Percentiles rank a stretch among this genome's conserved stretches.
phyloP scores from a whole-genome alignment of 2,329 filamentous ascomycete species.

The Colletotrichum gloeosporioides region DNA sequence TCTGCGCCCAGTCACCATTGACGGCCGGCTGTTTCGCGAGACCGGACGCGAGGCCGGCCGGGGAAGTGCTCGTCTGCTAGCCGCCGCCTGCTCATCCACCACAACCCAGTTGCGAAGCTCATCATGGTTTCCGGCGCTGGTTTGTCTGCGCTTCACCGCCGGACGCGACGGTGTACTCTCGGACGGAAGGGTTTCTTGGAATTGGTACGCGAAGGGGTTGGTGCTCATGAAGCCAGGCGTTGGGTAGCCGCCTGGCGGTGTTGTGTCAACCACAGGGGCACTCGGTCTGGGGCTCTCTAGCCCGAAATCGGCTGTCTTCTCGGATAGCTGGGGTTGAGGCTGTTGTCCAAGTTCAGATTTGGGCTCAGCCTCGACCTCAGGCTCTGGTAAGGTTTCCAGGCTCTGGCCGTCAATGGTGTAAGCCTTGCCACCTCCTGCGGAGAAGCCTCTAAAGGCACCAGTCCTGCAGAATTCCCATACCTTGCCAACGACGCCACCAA shows the following conservation, averaged over 20 bases:
- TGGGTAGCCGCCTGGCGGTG: conserved; percentile 27
- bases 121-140: conserved; percentile 51
- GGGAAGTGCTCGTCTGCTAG: not conserved
- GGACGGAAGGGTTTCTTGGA: conserved; percentile 34
- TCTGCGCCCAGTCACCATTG: conserved; percentile 43
- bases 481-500: conserved; percentile 74
- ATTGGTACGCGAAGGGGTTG: not conserved
- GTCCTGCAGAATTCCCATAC: conserved; percentile 84
- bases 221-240: conserved; percentile 32
- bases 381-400: not conserved
- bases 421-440: conserved; percentile 79
- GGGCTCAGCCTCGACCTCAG: not conserved
- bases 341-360: not conserved
- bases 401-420: conserved; percentile 58
- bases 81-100: conserved; percentile 48
- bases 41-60: conserved; percentile 13
- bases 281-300: not conserved
- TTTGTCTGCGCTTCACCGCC: conserved; percentile 59
- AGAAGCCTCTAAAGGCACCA: conserved; percentile 81
- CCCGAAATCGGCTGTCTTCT: not conserved
- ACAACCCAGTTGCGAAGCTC: conserved; percentile 77
- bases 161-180: conserved; percentile 50
- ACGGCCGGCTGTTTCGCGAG: conserved; percentile 29
- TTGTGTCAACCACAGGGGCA: not conserved
- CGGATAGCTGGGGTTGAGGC: not conserved